These are phyloP conservation scores for Amylocystis lapponica DNA, from an alignment of 768 basidiomycete genomes.

Conservation along the genomic window DNA sequence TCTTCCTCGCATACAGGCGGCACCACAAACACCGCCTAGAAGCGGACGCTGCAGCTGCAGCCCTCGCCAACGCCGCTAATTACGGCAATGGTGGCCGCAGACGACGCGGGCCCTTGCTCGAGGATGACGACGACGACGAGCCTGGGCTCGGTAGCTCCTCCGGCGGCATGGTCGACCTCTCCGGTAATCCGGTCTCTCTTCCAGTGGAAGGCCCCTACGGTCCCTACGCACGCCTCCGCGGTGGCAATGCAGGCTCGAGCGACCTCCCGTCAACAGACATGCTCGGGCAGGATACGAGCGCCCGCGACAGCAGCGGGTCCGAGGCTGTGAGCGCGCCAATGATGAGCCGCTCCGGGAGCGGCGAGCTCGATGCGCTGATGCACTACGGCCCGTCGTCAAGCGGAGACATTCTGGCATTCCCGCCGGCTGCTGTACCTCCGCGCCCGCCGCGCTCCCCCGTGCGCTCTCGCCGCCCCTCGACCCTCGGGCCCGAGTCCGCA, in stretches of 20 bases:
- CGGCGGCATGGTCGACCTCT: constrained; percentile 1
- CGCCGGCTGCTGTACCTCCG: background rate
- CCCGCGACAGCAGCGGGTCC: background rate
- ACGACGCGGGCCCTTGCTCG: constrained; percentile 6
- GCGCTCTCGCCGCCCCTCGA: constrained; percentile 3
- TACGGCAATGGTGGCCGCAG: background rate
- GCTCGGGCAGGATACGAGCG: background rate
- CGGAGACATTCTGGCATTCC: too few species aligned
- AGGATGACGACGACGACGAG: constrained; percentile 8
- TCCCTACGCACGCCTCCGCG: constrained; percentile 11
- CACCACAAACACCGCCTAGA: constrained; percentile 14
- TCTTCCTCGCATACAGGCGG: constrained; percentile 14
- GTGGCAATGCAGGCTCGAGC: constrained; percentile 5
- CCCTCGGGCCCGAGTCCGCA: constrained; percentile 11
- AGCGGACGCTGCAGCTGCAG: constrained; percentile 13
- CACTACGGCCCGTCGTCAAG: too few species aligned
- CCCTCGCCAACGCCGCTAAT: constrained; percentile 6
- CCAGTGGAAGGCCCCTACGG: too few species aligned
- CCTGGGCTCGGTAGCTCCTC: background rate
- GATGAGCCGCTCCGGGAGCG: too few species aligned
- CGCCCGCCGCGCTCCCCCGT: constrained; percentile 8
- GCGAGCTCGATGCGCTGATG: constrained; percentile 10
- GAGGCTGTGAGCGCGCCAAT: too few species aligned
- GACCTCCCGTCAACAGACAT: background rate
- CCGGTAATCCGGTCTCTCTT: background rate